These are phyloP conservation scores for Neurospora sp. DNA, from an alignment of 495 filamentous ascomycete genomes.

Conservation along the genomic window DNA sequence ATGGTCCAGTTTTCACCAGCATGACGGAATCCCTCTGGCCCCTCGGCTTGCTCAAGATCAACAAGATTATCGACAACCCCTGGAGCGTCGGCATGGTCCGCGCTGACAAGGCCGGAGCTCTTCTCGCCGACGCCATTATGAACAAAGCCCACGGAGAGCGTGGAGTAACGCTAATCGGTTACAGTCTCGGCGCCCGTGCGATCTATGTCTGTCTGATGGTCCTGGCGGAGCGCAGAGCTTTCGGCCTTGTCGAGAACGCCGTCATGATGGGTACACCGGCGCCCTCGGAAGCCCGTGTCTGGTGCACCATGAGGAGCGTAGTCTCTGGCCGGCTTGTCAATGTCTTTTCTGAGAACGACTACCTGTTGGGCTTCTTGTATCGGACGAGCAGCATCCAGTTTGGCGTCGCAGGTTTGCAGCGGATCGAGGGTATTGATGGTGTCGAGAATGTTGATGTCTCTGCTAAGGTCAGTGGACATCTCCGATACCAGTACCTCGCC, in stretches of 20 bases:
- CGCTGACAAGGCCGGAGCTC: constrained; percentile 76
- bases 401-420: constrained; percentile 49
- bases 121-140: constrained; percentile 80
- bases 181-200: constrained; percentile 80
- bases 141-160: constrained; percentile 84
- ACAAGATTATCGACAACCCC: constrained; percentile 77
- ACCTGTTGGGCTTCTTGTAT: constrained; percentile 50
- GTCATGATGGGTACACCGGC: constrained; percentile 76
- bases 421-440: constrained; percentile 39
- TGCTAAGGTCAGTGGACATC: constrained; percentile 42
- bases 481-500: constrained; percentile 43
- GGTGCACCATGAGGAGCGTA: constrained; percentile 46
- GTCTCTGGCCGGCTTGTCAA: constrained; percentile 49
- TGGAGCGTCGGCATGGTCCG: constrained; percentile 75
- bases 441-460: constrained; percentile 50
- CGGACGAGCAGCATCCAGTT: constrained; percentile 42
- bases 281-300: constrained; percentile 45
- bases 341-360: constrained; percentile 50
- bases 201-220: constrained; percentile 73
- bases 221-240: constrained; percentile 66
- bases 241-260: constrained; percentile 78
- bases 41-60: constrained; percentile 63
- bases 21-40: constrained; percentile 68
- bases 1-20: constrained; percentile 53
- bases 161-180: constrained; percentile 79